Evolutionary conservation across 805 yeast genomes (phyloP).

Genomic region (Candida nanaspora): DNA sequence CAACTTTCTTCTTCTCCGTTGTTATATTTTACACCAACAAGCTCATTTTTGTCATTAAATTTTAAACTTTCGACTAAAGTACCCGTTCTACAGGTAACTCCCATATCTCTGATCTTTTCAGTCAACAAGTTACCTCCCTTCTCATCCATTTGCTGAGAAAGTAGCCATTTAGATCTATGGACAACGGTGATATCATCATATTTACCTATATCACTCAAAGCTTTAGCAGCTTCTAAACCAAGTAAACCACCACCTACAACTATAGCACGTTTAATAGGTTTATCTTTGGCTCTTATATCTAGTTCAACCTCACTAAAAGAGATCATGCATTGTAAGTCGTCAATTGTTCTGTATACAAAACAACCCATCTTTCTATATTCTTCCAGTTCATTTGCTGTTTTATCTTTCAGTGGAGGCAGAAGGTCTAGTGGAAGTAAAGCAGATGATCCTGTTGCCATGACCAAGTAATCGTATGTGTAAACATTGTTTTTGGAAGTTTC

Average conservation of each 20-base stretch:
- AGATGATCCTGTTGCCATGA: constrained; percentile 26
- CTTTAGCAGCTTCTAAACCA: constrained; percentile 32
- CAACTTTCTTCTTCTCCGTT: constrained; percentile 25
- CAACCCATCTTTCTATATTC: constrained; percentile 22
- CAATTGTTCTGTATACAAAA: constrained; percentile 28
- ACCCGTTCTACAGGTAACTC: constrained; percentile 45
- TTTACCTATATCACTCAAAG: constrained; percentile 23
- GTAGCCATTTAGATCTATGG: constrained; percentile 27
- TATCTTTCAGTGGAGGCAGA: constrained; percentile 13
- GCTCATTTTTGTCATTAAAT: constrained; percentile 13
- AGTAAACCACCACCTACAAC: constrained; percentile 29
- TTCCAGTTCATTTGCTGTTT: background rate
- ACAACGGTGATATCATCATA: constrained; percentile 25
- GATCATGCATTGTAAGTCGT: constrained; percentile 25
- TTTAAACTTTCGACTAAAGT: constrained; percentile 42
- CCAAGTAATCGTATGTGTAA: constrained; percentile 20
- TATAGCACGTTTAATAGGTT: constrained; percentile 15
- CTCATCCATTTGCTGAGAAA: constrained; percentile 30
- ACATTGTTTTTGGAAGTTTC: constrained; percentile 10
- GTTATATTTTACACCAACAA: constrained; percentile 19
- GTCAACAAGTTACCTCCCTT: constrained; percentile 26
- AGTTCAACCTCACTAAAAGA: constrained; percentile 12
- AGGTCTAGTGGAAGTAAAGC: constrained; percentile 22
- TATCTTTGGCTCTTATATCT: background rate
- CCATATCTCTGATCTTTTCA: constrained; percentile 44